Conservation (phyloP, 2,329 filamentous ascomycete species). For the Metarhizium rileyi region DNA sequence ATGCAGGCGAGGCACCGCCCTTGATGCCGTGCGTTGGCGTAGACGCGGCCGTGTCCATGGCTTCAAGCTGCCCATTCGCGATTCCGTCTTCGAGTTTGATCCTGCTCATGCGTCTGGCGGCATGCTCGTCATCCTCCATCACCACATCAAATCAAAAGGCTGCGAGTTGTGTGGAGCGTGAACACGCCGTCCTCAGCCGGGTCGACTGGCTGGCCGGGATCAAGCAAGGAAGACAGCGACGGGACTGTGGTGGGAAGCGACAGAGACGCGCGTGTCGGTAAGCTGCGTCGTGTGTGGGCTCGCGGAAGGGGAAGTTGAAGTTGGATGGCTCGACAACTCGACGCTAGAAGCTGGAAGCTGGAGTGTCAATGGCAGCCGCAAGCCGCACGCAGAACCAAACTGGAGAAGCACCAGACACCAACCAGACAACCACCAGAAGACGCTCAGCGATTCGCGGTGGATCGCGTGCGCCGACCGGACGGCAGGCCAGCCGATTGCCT, state of each 20-base stretch:
- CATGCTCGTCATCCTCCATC: slow-evolving; percentile 33
- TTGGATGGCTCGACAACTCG: not conserved
- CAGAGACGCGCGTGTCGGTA: not conserved
- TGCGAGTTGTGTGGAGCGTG: not conserved
- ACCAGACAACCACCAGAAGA: too few relatives aligned
- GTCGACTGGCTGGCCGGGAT: not conserved
- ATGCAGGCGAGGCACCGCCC: slow-evolving; percentile 29
- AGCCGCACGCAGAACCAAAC: too few relatives aligned
- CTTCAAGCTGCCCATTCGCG: slow-evolving; percentile 27
- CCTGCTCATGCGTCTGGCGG: slow-evolving; percentile 31
- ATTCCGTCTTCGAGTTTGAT: slow-evolving; percentile 33
- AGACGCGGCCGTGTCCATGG: slow-evolving; percentile 30
- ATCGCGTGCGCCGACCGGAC: not conserved
- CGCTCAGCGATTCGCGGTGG: not conserved
- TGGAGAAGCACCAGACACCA: too few relatives aligned
- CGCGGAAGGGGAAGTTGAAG: not conserved
- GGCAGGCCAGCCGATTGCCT: not conserved
- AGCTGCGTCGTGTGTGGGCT: not conserved
- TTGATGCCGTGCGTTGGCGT: slow-evolving; percentile 25
- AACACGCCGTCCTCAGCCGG: not conserved
- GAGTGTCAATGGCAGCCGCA: too few relatives aligned
- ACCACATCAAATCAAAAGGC: slow-evolving; percentile 9
- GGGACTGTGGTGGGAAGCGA: not conserved
- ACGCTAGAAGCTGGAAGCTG: not conserved
- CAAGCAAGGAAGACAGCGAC: not conserved